Evolutionary conservation across 495 filamentous ascomycete species (phyloP).

Genomic region (Penicillium nucicola): DNA sequence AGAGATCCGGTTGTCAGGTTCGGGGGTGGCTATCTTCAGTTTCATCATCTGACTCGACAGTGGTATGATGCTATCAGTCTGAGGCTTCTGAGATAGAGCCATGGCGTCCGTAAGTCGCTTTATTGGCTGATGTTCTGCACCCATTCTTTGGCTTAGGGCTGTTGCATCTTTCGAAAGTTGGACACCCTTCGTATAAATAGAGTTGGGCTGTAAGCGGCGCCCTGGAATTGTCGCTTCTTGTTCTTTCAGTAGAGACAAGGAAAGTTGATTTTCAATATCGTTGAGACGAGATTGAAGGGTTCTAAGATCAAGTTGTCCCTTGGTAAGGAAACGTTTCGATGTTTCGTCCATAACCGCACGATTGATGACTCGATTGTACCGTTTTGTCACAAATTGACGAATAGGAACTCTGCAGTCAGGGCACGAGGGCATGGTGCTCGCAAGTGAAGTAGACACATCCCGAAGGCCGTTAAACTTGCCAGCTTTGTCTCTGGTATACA

Average conservation of each 20-base stretch:
- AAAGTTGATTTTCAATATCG: not conserved
- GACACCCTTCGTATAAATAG: not conserved
- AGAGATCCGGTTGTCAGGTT: slow-evolving; percentile 8
- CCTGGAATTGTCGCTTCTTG: no score
- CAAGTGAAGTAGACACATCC: slow-evolving; percentile 12
- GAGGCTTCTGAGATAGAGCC: not conserved
- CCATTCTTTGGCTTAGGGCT: not conserved
- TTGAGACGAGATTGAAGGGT: slow-evolving; percentile 7
- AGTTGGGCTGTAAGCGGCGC: not conserved
- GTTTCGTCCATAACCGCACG: slow-evolving; percentile 15
- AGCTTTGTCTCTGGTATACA: slow-evolving; percentile 10
- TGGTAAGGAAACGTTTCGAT: slow-evolving; percentile 7
- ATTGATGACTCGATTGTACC: slow-evolving; percentile 15
- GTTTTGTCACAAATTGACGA: slow-evolving; percentile 14
- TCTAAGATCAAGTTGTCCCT: slow-evolving; percentile 5
- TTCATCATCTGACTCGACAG: not conserved
- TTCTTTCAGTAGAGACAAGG: no score
- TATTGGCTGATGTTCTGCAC: slow-evolving; percentile 8
- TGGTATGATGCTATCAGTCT: not conserved
- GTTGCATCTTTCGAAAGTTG: not conserved
- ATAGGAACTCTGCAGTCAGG: slow-evolving; percentile 13
- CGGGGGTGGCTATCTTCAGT: not conserved
- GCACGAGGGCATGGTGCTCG: slow-evolving; percentile 7
- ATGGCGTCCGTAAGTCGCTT: slow-evolving; percentile 12
- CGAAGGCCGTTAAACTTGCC: slow-evolving; percentile 13